phyloP scores from a whole-genome alignment of 352 stramenopile species.

The Phytophthora macrochlamydospora region DNA sequence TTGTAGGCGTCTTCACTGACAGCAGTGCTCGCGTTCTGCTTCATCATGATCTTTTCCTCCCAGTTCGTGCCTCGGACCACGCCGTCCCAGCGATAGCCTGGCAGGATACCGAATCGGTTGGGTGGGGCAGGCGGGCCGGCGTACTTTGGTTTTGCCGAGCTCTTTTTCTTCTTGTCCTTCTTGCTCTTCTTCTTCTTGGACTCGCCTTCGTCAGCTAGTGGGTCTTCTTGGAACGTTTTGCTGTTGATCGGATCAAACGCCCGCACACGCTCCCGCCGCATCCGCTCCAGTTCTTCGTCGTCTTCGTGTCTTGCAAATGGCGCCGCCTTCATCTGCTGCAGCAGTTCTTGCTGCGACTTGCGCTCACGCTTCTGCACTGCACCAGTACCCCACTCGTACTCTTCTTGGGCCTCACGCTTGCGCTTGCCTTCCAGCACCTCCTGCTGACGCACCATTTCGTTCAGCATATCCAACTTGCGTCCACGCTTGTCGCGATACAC shows the following conservation, averaged over 20 bases:
- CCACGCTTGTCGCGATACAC: conserved; percentile 87
- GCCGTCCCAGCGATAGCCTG: conserved; percentile 99
- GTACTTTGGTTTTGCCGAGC: conserved; percentile 66
- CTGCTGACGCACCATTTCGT: conserved; percentile 82
- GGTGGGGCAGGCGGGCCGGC: conserved; percentile 68
- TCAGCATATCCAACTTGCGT: conserved; percentile 87
- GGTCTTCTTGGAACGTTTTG: conserved; percentile 74
- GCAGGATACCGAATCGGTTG: conserved; percentile 91
- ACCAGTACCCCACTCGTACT: conserved; percentile 87
- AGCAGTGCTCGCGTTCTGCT: conserved; percentile 67
- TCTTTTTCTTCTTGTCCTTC: conserved; percentile 42
- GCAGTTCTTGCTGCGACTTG: conserved; percentile 55
- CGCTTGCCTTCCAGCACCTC: conserved; percentile 80
- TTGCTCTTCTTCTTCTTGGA: conserved; percentile 46
- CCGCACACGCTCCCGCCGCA: conserved; percentile 59
- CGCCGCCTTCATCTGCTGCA: conserved; percentile 67
- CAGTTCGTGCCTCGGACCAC: conserved; percentile 96
- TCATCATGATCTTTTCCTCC: conserved; percentile 93
- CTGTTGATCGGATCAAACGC: conserved; percentile 84
- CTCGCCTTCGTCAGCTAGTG: conserved; percentile 34
- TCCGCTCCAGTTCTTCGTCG: conserved; percentile 70
- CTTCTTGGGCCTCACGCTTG: conserved; percentile 74
- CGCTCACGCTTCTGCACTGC: conserved; percentile 80
- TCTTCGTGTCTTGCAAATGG: conserved; percentile 76
- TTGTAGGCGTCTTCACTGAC: conserved; percentile 78